phyloP scores from a whole-genome alignment of 768 basidiomycete genomes.

The Pholiota microspora region DNA sequence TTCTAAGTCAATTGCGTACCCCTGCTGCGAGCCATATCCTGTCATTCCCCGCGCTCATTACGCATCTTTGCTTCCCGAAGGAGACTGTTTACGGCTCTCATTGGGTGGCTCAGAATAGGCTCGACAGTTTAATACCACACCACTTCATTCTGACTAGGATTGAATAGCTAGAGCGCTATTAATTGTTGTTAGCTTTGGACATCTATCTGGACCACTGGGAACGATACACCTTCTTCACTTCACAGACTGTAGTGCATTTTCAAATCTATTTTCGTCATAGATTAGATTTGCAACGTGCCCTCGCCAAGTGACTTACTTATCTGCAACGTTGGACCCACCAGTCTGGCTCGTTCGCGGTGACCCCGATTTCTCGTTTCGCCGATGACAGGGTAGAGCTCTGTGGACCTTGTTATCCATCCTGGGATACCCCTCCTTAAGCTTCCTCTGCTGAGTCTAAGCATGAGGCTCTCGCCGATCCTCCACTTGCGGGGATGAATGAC shows the following conservation, averaged over 20 bases:
- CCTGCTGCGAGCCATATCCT: constrained; percentile 8
- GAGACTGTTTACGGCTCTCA: not conserved
- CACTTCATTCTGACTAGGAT: constrained; percentile 2
- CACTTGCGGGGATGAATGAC: not conserved
- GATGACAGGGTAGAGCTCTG: constrained; percentile 9
- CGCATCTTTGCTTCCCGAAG: constrained; percentile 2
- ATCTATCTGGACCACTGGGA: not conserved
- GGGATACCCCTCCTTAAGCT: not conserved
- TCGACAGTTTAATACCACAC: constrained; percentile 6
- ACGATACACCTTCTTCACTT: not conserved
- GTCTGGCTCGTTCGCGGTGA: constrained; percentile 11
- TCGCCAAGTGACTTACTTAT: constrained; percentile 13
- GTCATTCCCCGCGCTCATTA: constrained; percentile 10
- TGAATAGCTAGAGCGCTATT: constrained; percentile 7
- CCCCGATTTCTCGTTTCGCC: constrained; percentile 18
- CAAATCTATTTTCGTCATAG: constrained; percentile 10
- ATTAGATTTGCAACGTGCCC: constrained; percentile 23
- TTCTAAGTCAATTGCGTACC: not conserved
- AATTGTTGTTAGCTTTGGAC: not conserved
- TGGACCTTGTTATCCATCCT: constrained; percentile 4
- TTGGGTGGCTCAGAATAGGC: constrained; percentile 3
- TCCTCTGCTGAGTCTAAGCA: not conserved
- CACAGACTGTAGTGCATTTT: not conserved
- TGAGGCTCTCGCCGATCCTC: constrained; percentile 1
- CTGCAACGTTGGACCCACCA: constrained; percentile 9